phyloP scores from a whole-genome alignment of 1,284 basidiomycete species.

The Grifola frondosa region DNA sequence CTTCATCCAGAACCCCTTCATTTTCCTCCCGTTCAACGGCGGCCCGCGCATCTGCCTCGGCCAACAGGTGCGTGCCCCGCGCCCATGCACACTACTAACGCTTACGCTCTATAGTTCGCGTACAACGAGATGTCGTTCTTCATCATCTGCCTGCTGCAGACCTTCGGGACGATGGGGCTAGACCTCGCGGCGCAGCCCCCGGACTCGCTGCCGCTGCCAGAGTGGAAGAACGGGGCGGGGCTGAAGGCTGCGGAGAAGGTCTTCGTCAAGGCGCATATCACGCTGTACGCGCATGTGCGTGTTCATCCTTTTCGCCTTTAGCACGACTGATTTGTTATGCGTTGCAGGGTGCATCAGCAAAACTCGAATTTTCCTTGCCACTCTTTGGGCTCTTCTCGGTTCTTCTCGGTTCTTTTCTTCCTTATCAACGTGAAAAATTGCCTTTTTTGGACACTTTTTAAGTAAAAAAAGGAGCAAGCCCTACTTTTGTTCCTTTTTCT shows the following conservation, averaged over 20 bases:
- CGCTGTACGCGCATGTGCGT: slow-evolving; percentile 10
- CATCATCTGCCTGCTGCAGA: slow-evolving; percentile 11
- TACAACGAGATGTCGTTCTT: slow-evolving; percentile 17
- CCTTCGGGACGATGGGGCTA: slow-evolving; percentile 9
- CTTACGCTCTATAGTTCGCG: slow-evolving; percentile 3
- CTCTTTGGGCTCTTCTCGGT: background rate
- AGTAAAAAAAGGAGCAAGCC: no score
- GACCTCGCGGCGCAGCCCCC: slow-evolving; percentile 20
- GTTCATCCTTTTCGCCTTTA: background rate
- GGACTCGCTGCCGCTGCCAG: slow-evolving; percentile 7
- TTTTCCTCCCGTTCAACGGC: slow-evolving; percentile 60
- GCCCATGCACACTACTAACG: background rate
- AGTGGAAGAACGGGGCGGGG: slow-evolving; percentile 9
- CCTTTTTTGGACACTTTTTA: no score
- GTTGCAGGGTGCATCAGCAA: slow-evolving; percentile 24
- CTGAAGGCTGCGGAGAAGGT: slow-evolving; percentile 11
- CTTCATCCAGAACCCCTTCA: slow-evolving; percentile 52
- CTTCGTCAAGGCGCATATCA: slow-evolving; percentile 15
- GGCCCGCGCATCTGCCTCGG: slow-evolving; percentile 58
- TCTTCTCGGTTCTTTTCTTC: no score
- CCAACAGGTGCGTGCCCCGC: slow-evolving; percentile 43
- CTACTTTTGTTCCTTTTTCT: background rate
- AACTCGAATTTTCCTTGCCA: background rate
- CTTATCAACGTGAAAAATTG: no score
- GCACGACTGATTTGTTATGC: background rate